phyloP scores from a whole-genome alignment of 441 rosid genomes.

The Adansonia madagascariensis region DNA sequence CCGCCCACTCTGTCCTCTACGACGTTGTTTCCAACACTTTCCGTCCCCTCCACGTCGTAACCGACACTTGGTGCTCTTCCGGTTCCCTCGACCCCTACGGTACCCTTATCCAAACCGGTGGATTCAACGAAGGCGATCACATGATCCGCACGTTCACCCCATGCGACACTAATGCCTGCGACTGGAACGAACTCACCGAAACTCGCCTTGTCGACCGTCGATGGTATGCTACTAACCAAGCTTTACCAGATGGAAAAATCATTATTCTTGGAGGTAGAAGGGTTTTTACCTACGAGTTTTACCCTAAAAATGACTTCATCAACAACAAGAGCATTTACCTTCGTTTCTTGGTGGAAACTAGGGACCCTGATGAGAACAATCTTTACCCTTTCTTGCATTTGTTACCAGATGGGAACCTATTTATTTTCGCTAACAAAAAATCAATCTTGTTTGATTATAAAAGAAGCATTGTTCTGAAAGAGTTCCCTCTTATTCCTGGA shows the following conservation, averaged over 20 bases:
- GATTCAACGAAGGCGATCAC: constrained; percentile 24
- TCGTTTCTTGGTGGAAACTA: constrained; percentile 27
- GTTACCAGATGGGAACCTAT: constrained; percentile 50
- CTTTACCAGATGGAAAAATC: constrained; percentile 39
- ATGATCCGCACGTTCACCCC: constrained; percentile 33
- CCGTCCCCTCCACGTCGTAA: constrained; percentile 36
- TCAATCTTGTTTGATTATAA: constrained; percentile 51
- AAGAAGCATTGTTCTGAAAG: constrained; percentile 36
- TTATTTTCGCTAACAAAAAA: constrained; percentile 53
- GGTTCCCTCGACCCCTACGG: constrained; percentile 40
- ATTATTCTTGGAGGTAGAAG: constrained; percentile 43
- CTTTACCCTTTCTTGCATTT: constrained; percentile 55
- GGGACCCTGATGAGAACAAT: constrained; percentile 33
- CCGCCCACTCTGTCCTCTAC: constrained; percentile 45
- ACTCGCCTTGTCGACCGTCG: constrained; percentile 28
- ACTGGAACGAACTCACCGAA: constrained; percentile 35
- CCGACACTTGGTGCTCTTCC: constrained; percentile 51
- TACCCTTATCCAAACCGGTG: constrained; percentile 35
- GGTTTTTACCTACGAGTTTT: constrained; percentile 40
- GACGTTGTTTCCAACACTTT: constrained; percentile 34
- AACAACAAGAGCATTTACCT: constrained; percentile 32
- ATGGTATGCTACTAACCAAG: constrained; percentile 47
- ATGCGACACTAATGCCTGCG: constrained; percentile 23
- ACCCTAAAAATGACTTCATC: constrained; percentile 30
- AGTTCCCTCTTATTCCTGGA: constrained; percentile 49